These are phyloP conservation scores for Trichoderma hamatum DNA, from an alignment of 2,329 filamentous ascomycete genomes.

Conservation along the genomic window DNA sequence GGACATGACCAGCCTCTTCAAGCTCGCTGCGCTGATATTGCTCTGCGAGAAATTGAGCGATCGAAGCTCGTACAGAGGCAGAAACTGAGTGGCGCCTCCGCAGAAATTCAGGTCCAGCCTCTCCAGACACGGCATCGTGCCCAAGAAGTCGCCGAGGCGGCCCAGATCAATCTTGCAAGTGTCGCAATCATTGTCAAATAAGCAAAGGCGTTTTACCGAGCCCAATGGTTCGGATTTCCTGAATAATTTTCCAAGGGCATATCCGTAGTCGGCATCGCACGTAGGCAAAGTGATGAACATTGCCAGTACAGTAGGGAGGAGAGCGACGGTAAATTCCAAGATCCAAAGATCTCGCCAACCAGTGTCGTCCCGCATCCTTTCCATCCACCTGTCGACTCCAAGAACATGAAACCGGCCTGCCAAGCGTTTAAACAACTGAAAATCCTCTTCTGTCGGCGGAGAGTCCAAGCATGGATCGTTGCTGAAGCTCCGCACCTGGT, in stretches of 20 bases:
- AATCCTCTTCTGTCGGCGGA: not conserved
- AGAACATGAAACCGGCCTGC: not conserved
- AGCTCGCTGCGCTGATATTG: too few species aligned
- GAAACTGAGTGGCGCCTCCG: not conserved
- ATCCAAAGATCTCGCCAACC: not conserved
- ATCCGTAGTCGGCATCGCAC: not conserved
- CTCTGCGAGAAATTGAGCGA: not conserved
- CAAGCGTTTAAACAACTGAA: not conserved
- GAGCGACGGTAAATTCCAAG: not conserved
- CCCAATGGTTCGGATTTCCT: not conserved
- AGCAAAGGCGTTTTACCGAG: not conserved
- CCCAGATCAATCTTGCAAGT: rapidly evolving
- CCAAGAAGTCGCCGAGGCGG: not conserved
- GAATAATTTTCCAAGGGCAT: not conserved
- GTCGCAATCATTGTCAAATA: not conserved
- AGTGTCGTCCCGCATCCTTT: too few species aligned
- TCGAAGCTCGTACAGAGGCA: not conserved
- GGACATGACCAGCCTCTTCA: not conserved
- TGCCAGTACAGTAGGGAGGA: not conserved
- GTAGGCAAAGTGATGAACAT: not conserved
- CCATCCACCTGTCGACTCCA: not conserved
- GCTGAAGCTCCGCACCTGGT: not conserved
- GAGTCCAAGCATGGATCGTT: not conserved
- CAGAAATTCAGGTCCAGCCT: not conserved
- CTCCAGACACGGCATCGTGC: not conserved